phyloP scores from a whole-genome alignment of 139 green algal species.

The Ettlia oleoabundans region DNA sequence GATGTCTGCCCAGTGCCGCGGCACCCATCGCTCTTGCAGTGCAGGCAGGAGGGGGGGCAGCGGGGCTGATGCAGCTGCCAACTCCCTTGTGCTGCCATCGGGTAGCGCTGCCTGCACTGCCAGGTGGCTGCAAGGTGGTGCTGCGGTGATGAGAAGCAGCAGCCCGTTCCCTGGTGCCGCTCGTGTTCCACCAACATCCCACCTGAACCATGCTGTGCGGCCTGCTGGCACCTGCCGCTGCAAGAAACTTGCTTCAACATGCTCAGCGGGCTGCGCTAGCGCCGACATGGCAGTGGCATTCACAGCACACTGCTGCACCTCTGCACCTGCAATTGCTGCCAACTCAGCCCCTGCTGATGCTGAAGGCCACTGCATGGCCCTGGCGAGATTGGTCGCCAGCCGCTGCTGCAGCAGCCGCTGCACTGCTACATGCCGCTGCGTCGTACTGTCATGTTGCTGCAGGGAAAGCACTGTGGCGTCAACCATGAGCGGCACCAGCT shows the following conservation, averaged over 20 bases:
- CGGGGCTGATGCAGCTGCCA: background rate
- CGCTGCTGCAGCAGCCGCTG: constrained; percentile 6
- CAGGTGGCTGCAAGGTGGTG: constrained; percentile 9
- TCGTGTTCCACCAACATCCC: background rate
- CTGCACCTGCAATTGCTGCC: background rate
- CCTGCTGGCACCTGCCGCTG: background rate
- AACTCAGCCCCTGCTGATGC: too few relatives aligned
- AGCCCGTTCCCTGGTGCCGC: background rate
- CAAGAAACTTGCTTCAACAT: background rate
- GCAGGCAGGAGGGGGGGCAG: constrained; percentile 22
- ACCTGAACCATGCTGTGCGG: background rate
- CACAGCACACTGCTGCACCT: background rate
- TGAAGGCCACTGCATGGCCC: background rate
- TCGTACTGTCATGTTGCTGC: background rate
- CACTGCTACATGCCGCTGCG: background rate
- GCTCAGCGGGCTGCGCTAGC: background rate
- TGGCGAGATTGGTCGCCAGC: background rate
- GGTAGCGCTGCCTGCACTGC: background rate
- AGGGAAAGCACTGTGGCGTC: background rate
- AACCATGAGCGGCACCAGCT: constrained; percentile 28
- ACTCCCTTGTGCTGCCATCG: background rate
- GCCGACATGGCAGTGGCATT: background rate
- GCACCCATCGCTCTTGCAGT: constrained; percentile 23
- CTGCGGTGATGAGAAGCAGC: constrained; percentile 3
- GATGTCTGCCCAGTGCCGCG: constrained; percentile 16